A percentile compares a stretch with the other conserved stretches of the same genome.
Evolutionary conservation across 345 rosid species (phyloP).

Genomic region (Odontarrhena argentea): DNA sequence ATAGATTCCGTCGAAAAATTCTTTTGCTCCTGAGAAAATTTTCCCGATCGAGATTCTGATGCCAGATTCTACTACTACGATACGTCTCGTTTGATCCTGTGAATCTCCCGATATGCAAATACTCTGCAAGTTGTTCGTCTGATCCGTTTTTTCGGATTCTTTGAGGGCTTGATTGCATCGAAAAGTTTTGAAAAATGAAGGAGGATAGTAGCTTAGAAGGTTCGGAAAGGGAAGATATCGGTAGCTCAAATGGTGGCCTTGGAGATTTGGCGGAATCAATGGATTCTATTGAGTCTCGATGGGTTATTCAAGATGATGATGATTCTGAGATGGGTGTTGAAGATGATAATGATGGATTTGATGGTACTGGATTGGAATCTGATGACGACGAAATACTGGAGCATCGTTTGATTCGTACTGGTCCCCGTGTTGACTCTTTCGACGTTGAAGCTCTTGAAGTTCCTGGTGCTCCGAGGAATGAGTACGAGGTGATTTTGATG

Average conservation of each 20-base stretch:
- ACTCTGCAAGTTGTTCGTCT: neutral
- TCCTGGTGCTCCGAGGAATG: conserved; percentile 73
- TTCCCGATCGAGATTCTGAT: conserved; percentile 15
- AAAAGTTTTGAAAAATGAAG: conserved; percentile 47
- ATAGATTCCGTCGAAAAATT: conserved; percentile 26
- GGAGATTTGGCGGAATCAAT: conserved; percentile 52
- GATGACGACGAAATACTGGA: conserved; percentile 76
- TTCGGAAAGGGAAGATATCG: conserved; percentile 53
- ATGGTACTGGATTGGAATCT: conserved; percentile 56
- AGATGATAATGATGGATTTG: conserved; percentile 44
- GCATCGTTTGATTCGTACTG: conserved; percentile 86
- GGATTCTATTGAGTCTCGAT: conserved; percentile 86
- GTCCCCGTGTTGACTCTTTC: conserved; percentile 83
- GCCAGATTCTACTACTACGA: conserved; percentile 18
- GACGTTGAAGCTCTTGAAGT: conserved; percentile 98
- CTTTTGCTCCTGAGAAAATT: neutral
- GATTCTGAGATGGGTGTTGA: conserved; percentile 68
- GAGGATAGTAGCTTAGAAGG: conserved; percentile 54
- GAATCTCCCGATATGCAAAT: neutral
- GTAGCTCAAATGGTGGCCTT: conserved; percentile 42
- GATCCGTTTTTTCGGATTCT: conserved; percentile 16
- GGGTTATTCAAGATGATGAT: conserved; percentile 93
- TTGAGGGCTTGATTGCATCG: conserved; percentile 25
- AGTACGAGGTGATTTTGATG: conserved; percentile 62
- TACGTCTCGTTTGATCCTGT: conserved; percentile 25